Evolutionary conservation across 176 grass and related monocot genomes (phyloP).

Genomic region (Dendrocalamus sinicus): DNA sequence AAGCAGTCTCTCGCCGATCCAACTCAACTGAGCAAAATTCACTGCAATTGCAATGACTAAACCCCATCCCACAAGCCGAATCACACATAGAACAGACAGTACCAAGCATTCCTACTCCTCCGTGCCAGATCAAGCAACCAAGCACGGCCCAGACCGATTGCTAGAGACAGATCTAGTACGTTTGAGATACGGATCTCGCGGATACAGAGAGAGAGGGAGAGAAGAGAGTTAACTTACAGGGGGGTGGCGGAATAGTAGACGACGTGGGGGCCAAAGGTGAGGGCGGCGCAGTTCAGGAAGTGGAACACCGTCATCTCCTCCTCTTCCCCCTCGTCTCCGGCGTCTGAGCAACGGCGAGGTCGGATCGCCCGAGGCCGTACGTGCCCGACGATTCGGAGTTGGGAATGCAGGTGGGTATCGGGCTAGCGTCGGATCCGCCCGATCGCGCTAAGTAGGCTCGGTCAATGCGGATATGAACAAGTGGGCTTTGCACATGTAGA

Average conservation of each 20-base stretch:
- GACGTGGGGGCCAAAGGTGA: constrained; percentile 96
- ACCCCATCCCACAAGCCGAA: not conserved
- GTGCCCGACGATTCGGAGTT: constrained; percentile 24
- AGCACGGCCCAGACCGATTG: not conserved
- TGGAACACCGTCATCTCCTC: constrained; percentile 94
- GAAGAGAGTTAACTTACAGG: constrained; percentile 48
- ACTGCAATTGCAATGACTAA: not conserved
- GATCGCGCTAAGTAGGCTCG: not conserved
- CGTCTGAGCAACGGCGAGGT: constrained; percentile 44
- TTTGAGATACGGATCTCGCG: constrained; percentile 43
- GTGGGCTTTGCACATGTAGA: not conserved
- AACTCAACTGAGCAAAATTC: constrained; percentile 24
- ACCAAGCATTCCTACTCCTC: not conserved
- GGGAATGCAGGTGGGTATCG: not conserved
- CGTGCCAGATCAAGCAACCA: not conserved
- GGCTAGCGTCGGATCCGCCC: constrained; percentile 10
- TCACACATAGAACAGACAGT: not conserved
- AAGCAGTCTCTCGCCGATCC: not conserved
- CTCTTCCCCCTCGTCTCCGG: constrained; percentile 30
- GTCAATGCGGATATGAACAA: not conserved
- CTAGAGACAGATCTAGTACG: constrained; percentile 38
- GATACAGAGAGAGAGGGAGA: not conserved
- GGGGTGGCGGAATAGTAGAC: constrained; percentile 99
- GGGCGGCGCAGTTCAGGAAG: constrained; percentile 96
- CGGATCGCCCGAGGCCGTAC: constrained; percentile 9